phyloP scores from a whole-genome alignment of 2,329 filamentous ascomycete species.

The Elsinoe australis region DNA sequence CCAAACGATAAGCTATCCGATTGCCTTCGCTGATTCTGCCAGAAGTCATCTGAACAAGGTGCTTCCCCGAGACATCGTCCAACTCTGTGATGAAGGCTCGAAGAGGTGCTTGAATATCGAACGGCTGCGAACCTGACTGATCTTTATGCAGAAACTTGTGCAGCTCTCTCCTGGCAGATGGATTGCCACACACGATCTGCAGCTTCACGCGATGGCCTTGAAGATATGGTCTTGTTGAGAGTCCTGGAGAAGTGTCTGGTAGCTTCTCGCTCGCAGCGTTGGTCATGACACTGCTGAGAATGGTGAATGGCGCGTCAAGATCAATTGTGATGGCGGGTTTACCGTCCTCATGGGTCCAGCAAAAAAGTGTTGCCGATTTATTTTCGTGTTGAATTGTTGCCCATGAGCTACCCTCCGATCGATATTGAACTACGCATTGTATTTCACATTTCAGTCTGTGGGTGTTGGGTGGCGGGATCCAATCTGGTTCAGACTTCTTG shows the following conservation, averaged over 20 bases:
- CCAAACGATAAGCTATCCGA: slow-evolving; percentile 21
- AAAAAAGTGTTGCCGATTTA: background rate
- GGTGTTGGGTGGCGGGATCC: background rate
- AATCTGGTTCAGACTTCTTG: background rate
- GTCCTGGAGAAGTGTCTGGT: background rate
- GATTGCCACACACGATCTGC: background rate
- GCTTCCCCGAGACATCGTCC: background rate
- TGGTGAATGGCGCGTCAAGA: background rate
- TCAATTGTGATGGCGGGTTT: slow-evolving; percentile 4
- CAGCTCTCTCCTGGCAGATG: background rate
- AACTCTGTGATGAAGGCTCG: background rate
- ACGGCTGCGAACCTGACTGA: background rate
- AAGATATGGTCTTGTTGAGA: background rate
- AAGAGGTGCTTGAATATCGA: slow-evolving; percentile 5
- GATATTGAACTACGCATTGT: background rate
- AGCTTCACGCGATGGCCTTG: background rate
- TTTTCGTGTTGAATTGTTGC: slow-evolving; percentile 1
- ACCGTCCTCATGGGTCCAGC: background rate
- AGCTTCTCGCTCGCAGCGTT: background rate
- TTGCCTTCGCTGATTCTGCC: background rate
- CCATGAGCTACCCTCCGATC: background rate
- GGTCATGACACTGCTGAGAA: background rate
- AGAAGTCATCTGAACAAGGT: background rate
- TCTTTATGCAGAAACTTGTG: background rate
- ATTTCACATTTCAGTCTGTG: slow-evolving; percentile 10